Evolutionary conservation across 768 basidiomycete species (phyloP).

Genomic region (Pholiota microspora): DNA sequence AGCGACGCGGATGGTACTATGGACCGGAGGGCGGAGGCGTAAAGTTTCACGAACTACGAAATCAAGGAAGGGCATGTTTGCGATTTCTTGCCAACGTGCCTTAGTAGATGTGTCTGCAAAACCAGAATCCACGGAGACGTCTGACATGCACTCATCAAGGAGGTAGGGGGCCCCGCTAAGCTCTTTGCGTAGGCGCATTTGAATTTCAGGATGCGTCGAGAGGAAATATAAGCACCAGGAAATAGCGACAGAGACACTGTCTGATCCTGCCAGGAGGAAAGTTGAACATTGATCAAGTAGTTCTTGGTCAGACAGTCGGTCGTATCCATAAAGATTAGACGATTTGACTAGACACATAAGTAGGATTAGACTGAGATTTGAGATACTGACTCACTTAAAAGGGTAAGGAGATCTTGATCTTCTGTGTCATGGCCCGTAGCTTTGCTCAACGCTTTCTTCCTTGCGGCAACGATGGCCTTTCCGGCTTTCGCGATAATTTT

Average conservation of each 20-base stretch:
- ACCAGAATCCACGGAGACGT: conserved; percentile 24
- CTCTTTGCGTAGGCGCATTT: conserved; percentile 56
- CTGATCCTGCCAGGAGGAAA: conserved; percentile 63
- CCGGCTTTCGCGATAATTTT: conserved; percentile 40
- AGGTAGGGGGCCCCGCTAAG: conserved; percentile 18
- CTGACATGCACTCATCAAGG: conserved; percentile 19
- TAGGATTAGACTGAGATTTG: background rate
- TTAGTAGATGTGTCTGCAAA: conserved; percentile 22
- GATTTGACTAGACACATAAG: conserved; percentile 47
- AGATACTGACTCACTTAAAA: conserved; percentile 39
- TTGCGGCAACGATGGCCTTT: conserved; percentile 39
- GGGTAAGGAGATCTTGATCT: conserved; percentile 45
- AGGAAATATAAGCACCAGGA: conserved; percentile 60
- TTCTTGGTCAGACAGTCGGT: conserved; percentile 56
- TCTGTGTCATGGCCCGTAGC: conserved; percentile 27
- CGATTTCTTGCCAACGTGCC: conserved; percentile 31
- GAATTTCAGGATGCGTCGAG: conserved; percentile 50
- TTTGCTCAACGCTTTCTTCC: conserved; percentile 34
- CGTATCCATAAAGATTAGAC: conserved; percentile 49
- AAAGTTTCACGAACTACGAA: conserved; percentile 56
- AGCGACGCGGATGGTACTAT: conserved; percentile 57
- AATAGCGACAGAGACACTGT: conserved; percentile 54
- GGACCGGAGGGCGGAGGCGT: conserved; percentile 54
- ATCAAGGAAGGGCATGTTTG: conserved; percentile 52
- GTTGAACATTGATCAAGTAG: conserved; percentile 65